Percentiles rank a stretch among this genome's conserved stretches.
These are phyloP conservation scores for Amanita fuliginea DNA, from an alignment of 768 basidiomycete genomes.

Conservation along the genomic window DNA sequence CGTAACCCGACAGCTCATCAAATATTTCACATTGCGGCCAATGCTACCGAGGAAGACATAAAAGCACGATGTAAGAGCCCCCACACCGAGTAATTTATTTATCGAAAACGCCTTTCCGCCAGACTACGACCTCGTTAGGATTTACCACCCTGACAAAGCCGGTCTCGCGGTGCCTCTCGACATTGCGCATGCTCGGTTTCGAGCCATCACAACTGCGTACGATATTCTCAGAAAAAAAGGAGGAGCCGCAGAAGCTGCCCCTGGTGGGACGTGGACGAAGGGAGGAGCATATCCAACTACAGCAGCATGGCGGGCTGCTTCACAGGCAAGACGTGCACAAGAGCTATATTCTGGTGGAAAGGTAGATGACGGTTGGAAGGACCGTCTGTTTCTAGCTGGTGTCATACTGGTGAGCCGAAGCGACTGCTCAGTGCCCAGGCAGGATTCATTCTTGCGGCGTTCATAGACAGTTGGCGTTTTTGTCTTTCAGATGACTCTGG, in stretches of 20 bases:
- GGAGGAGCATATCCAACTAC: conserved; percentile 31
- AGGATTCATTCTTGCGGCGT: too few relatives aligned
- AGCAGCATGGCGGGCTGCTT: conserved; percentile 16
- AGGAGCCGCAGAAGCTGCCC: not conserved
- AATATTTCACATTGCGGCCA: conserved; percentile 54
- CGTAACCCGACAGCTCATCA: conserved; percentile 53
- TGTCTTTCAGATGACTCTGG: conserved; percentile 13
- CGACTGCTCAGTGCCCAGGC: too few relatives aligned
- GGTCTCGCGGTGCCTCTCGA: conserved; percentile 20
- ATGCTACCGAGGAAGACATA: conserved; percentile 48
- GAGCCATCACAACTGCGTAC: conserved; percentile 55
- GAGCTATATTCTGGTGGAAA: conserved; percentile 18
- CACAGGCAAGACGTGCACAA: conserved; percentile 10
- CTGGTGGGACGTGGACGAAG: conserved; percentile 32
- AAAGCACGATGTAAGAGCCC: conserved; percentile 48
- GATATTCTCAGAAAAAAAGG: conserved; percentile 36
- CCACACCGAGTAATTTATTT: not conserved
- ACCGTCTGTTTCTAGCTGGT: conserved; percentile 33
- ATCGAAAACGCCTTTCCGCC: not conserved
- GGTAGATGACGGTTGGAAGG: conserved; percentile 40
- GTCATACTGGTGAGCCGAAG: conserved; percentile 29
- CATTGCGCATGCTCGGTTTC: conserved; percentile 50
- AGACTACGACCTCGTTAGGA: conserved; percentile 70
- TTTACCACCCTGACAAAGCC: conserved; percentile 53
- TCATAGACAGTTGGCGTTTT: conserved; percentile 16